These are phyloP conservation scores for Adansonia digitata DNA, from an alignment of 345 rosid species.

Conservation along the genomic window DNA sequence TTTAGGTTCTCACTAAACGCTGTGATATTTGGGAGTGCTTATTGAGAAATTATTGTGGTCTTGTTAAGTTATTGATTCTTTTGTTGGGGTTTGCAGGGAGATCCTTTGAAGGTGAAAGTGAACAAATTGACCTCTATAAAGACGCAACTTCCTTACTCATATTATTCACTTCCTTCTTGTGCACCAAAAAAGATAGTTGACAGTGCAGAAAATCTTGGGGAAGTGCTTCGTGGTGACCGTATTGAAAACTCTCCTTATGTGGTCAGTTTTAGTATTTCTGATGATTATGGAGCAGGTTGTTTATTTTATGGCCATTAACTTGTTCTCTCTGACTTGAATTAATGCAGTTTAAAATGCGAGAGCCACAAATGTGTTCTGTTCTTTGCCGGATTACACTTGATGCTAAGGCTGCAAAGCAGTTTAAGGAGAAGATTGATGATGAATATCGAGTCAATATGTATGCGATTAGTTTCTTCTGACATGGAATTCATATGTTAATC, in stretches of 20 bases:
- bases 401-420: conserved; percentile 57
- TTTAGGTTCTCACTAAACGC: background rate
- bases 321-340: conserved; percentile 9
- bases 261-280: conserved; percentile 35
- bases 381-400: conserved; percentile 50
- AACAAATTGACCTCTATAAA: conserved; percentile 86
- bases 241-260: conserved; percentile 82
- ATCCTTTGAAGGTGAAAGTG: conserved; percentile 73
- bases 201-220: conserved; percentile 92
- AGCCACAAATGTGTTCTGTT: conserved; percentile 73
- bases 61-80: background rate
- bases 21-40: background rate
- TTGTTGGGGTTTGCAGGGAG: conserved; percentile 52
- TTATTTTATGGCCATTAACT: conserved; percentile 11
- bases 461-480: conserved; percentile 10
- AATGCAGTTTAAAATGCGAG: conserved; percentile 85
- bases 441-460: conserved; percentile 97
- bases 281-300: background rate
- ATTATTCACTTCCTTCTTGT: conserved; percentile 70
- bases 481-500: background rate
- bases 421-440: conserved; percentile 86
- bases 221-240: conserved; percentile 95
- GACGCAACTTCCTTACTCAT: conserved; percentile 95
- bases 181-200: conserved; percentile 66
- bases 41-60: background rate